Percentiles rank a stretch among this genome's conserved stretches.
Evolutionary conservation across 345 rosid genomes (phyloP).

Genomic region (Syzygium grande): DNA sequence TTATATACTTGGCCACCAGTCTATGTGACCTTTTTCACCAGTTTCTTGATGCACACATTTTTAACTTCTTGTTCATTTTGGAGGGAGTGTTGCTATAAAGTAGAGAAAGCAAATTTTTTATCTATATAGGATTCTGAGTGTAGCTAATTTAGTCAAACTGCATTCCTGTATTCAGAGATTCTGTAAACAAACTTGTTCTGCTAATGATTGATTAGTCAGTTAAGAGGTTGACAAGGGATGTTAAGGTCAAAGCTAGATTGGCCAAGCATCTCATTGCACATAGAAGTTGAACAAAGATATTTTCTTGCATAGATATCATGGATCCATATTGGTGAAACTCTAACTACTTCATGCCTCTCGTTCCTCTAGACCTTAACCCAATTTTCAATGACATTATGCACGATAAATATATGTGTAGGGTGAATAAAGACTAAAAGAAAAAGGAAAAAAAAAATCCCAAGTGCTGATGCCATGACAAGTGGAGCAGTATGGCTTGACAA

Average conservation of each 20-base stretch:
- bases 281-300: not conserved
- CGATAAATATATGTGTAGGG: not conserved
- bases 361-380: not conserved
- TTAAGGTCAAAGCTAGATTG: not conserved
- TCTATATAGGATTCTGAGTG: not conserved
- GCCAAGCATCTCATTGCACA: not conserved
- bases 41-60: not conserved
- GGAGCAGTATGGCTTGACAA: not conserved
- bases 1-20: not conserved
- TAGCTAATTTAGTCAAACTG: not conserved
- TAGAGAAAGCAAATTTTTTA: not conserved
- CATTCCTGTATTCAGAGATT: not conserved
- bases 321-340: not conserved
- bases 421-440: not conserved
- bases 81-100: not conserved
- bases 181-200: not conserved
- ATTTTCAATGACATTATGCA: not conserved
- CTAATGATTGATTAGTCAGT: not conserved
- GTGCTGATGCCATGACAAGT: not conserved
- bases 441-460: not conserved
- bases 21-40: not conserved
- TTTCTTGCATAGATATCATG: not conserved
- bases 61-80: not conserved
- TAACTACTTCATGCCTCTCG: not conserved
- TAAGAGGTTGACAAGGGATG: not conserved